These are phyloP conservation scores for Xylariaceae sp. DNA, from an alignment of 2,329 filamentous ascomycete genomes.

Conservation along the genomic window DNA sequence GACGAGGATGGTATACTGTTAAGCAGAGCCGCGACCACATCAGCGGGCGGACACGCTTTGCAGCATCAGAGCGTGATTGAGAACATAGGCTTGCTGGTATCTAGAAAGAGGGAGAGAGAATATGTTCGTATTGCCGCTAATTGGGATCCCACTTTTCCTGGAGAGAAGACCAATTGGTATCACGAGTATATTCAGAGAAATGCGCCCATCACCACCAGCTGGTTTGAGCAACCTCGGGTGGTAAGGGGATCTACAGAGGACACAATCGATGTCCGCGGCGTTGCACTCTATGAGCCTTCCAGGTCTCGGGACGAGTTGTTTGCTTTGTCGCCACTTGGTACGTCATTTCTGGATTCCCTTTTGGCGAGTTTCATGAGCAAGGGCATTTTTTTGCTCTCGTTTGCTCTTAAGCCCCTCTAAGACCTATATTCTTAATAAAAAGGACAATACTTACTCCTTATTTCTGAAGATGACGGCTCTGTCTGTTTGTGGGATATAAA, in stretches of 20 bases:
- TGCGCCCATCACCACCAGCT: slow-evolving; percentile 74
- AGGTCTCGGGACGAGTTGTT: slow-evolving; percentile 58
- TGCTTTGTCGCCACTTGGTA: slow-evolving; percentile 78
- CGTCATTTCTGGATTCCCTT: no score
- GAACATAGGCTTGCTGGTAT: slow-evolving; percentile 30
- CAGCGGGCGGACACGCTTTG: slow-evolving; percentile 31
- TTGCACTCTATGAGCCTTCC: slow-evolving; percentile 68
- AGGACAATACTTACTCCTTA: no score
- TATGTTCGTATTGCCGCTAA: slow-evolving; percentile 69
- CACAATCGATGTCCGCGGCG: slow-evolving; percentile 71
- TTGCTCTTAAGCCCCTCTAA: no score
- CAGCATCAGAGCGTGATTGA: slow-evolving; percentile 40
- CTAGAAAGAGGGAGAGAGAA: slow-evolving; percentile 43
- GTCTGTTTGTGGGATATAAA: slow-evolving; percentile 86
- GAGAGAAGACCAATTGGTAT: slow-evolving; percentile 81
- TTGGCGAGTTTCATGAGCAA: no score
- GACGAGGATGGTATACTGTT: slow-evolving; percentile 36
- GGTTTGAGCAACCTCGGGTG: slow-evolving; percentile 70
- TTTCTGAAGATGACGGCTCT: slow-evolving; percentile 86
- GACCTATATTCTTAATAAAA: no score
- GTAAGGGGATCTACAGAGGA: slow-evolving; percentile 50
- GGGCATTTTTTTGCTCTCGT: no score
- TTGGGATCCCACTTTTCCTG: slow-evolving; percentile 80
- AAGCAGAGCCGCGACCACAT: slow-evolving; percentile 26
- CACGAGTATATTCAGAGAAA: slow-evolving; percentile 85